Evolutionary conservation across 129 eudicot species (phyloP).

Genomic region (Helianthus tuberosus): DNA sequence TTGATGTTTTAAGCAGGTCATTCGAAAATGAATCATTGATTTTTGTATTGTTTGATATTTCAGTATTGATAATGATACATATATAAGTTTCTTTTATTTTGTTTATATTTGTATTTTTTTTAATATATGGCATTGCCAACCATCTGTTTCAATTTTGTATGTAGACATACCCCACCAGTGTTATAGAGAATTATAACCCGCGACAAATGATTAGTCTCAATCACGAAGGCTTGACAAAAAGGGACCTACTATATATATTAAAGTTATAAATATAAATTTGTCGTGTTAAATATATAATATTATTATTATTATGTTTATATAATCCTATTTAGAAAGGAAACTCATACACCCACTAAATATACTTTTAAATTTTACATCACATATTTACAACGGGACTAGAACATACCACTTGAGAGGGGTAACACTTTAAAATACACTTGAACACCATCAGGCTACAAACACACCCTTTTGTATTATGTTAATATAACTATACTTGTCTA

Average conservation of each 20-base stretch:
- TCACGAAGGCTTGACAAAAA: conserved; percentile 37
- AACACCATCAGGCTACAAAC: no score
- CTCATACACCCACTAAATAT: no score
- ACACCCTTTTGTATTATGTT: no score
- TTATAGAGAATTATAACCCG: conserved; percentile 18
- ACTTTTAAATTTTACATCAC: no score
- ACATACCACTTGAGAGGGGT: no score
- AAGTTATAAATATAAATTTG: neutral
- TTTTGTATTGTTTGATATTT: neutral
- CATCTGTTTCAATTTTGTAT: conserved; percentile 28
- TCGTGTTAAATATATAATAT: neutral
- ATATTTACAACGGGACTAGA: no score
- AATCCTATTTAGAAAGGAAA: no score
- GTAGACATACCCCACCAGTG: conserved; percentile 26
- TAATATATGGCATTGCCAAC: conserved; percentile 11
- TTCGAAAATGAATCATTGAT: neutral
- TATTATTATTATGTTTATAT: neutral
- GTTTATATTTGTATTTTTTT: neutral
- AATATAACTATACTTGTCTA: no score
- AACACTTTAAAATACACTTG: no score
- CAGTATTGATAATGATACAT: neutral
- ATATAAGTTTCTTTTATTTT: neutral
- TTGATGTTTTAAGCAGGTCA: neutral
- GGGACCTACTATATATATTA: conserved; percentile 11
- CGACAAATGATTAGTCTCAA: conserved; percentile 38